Evolutionary conservation across 805 yeast genomes (phyloP).

Genomic region (Yamadazyma sp.): DNA sequence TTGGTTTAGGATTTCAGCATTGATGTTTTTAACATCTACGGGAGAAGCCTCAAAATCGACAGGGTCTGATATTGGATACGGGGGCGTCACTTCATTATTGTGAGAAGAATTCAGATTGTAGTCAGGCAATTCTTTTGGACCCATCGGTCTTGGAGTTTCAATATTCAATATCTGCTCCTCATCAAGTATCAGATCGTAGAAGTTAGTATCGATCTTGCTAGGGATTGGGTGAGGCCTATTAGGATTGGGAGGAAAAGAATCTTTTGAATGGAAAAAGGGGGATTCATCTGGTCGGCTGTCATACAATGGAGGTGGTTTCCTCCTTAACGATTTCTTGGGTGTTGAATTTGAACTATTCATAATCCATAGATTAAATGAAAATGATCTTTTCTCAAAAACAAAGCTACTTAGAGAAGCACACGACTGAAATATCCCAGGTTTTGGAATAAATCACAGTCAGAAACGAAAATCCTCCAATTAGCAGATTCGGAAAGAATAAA

Average conservation of each 20-base stretch:
- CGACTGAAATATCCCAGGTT: too few species aligned
- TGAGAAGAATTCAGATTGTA: conserved; percentile 18
- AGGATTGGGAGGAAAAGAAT: background rate
- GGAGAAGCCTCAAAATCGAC: conserved; percentile 1
- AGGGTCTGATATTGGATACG: conserved; percentile 12
- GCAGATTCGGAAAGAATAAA: too few species aligned
- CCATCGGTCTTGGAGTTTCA: conserved; percentile 32
- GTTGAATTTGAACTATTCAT: conserved; percentile 5
- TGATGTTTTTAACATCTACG: conserved; percentile 1
- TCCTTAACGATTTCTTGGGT: conserved; percentile 18
- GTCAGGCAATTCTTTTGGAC: conserved; percentile 38
- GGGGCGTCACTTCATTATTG: conserved; percentile 2
- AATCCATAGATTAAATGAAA: background rate
- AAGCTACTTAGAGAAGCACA: background rate
- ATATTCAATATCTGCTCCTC: conserved; percentile 7
- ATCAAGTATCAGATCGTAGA: conserved; percentile 1
- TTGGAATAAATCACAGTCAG: too few species aligned
- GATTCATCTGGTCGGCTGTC: conserved; percentile 2
- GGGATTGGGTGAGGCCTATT: background rate
- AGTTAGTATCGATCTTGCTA: background rate
- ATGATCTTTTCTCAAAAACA: conserved; percentile 6
- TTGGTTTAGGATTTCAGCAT: conserved; percentile 10
- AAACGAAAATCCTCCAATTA: too few species aligned
- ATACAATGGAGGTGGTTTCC: conserved; percentile 24
- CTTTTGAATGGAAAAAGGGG: background rate